These are phyloP conservation scores for Friedmanniomyces simplex DNA, from an alignment of 495 filamentous ascomycete genomes.

Conservation along the genomic window DNA sequence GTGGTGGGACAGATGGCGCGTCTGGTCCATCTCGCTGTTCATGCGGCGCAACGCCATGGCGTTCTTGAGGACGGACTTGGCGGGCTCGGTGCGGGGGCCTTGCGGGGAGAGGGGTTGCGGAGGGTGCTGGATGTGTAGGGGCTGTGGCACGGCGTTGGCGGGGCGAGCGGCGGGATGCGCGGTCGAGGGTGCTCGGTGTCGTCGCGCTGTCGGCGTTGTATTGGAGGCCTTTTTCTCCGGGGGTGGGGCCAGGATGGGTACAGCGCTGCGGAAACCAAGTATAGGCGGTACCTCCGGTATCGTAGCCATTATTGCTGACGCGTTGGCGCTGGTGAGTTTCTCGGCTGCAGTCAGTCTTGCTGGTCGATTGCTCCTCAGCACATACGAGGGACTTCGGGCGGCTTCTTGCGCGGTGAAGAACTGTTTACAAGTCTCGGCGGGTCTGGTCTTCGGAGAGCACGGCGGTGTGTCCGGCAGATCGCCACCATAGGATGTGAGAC, in stretches of 20 bases:
- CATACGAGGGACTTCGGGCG: not conserved
- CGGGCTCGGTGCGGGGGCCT: constrained; percentile 23
- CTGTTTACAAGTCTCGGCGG: not conserved
- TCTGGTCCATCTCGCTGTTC: constrained; percentile 26
- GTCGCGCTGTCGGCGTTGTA: not conserved
- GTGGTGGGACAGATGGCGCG: not conserved
- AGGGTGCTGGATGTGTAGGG: constrained; percentile 12
- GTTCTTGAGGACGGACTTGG: constrained; percentile 21
- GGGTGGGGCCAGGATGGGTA: constrained; percentile 9
- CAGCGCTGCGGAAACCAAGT: constrained; percentile 5
- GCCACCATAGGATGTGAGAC: constrained; percentile 5
- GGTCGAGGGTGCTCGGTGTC: not conserved
- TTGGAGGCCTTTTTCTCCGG: not conserved
- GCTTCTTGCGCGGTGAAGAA: not conserved
- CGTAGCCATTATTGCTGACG: constrained; percentile 15
- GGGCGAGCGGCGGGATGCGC: not conserved
- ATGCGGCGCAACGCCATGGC: constrained; percentile 27
- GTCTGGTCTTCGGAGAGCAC: constrained; percentile 25
- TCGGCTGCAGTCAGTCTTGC: not conserved
- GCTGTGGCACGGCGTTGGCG: not conserved
- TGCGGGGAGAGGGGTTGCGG: not conserved
- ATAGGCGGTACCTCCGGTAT: constrained; percentile 1
- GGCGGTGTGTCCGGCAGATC: constrained; percentile 24
- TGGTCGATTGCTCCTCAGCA: not conserved
- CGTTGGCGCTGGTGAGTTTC: constrained; percentile 15